These are phyloP conservation scores for Polyplosphaeria fusca DNA, from an alignment of 495 filamentous ascomycete genomes.

Conservation along the genomic window DNA sequence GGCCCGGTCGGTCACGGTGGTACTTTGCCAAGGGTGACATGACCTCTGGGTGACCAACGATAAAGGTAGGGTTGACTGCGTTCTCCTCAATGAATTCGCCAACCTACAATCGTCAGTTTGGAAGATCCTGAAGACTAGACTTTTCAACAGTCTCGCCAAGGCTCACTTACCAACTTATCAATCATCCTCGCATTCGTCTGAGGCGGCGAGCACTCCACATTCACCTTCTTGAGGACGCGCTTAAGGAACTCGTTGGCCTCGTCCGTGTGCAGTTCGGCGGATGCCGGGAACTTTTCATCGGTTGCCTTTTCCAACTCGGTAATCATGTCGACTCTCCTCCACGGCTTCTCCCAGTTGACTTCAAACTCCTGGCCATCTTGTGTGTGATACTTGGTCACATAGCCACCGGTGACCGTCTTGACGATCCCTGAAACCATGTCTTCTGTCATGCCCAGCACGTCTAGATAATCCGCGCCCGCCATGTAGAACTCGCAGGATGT, in stretches of 20 bases:
- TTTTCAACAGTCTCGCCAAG: neutral
- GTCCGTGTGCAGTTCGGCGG: constrained; percentile 81
- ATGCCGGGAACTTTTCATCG: constrained; percentile 89
- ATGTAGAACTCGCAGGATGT: constrained; percentile 96
- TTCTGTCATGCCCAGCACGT: constrained; percentile 90
- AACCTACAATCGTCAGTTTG: too few species aligned
- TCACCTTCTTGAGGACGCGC: constrained; percentile 78
- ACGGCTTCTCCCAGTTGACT: constrained; percentile 94
- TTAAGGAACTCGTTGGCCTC: constrained; percentile 86
- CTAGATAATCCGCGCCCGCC: constrained; percentile 90
- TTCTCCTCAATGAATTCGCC: constrained; percentile 88
- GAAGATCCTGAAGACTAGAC: neutral
- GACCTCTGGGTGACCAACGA: constrained; percentile 85
- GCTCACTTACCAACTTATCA: constrained; percentile 73
- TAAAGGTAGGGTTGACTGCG: constrained; percentile 95
- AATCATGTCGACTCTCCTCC: constrained; percentile 96
- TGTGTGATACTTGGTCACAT: constrained; percentile 77
- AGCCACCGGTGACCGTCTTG: constrained; percentile 80
- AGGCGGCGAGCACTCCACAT: constrained; percentile 84
- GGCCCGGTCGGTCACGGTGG: constrained; percentile 73
- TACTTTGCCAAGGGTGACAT: constrained; percentile 98
- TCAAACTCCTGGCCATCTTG: constrained; percentile 78
- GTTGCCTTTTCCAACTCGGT: constrained; percentile 83
- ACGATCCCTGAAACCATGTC: constrained; percentile 91
- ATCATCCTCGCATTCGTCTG: constrained; percentile 96